Base-by-base conservation (phyloP, 139 green algal genomes). In the Asterochloris sp. region DNA sequence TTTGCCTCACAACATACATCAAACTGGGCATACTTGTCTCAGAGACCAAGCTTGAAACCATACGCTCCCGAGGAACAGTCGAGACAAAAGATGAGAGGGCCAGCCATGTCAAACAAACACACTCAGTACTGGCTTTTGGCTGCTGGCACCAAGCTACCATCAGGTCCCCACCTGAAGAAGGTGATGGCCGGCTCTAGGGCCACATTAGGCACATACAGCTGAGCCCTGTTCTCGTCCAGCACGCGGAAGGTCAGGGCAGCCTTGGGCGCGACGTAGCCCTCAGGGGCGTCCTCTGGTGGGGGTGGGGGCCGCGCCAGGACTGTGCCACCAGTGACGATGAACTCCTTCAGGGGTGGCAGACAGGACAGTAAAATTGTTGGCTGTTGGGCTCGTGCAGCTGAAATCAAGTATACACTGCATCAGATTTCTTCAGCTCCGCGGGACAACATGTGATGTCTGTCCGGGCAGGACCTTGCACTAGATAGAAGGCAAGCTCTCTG, bases 151-250 rank as follows among this genome's bases (percentile, higher is more conserved):
- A 54, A 54, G 38, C 38, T 54, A 54, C 38, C 38, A 10, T 54
- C 2, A 2, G 6, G 38, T 54, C 38, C 38, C 38, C 38, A 74
- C 63, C 73, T 82, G 78, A 82, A 82, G 78, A 82, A 82, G 63
- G 69, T 28, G 14, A 63, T 82, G 27, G 62, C 27, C 14, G 23
- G 63, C 12, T 64, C 69, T 0, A 74, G 63, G 26, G 78, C 62
- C 62, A 82, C 78, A 63, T 82, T 82, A n/a, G 78, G 78, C 1
- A 82, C 28, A 26, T 82, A 82, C 63, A 82, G 61, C 14, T 13
- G 28, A 24, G 63, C n/a, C 78, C 29, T 15, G 13, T 1, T 62
- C 17, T 82, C n/a, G 63, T 82, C 63, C 63, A 82, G 63, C 62
- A 82, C 61, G 62, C 78, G 78, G 63, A 82, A 82, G 78, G 78